Evolutionary conservation across 2,329 filamentous ascomycete species (phyloP).

Genomic region (Cercospora sesami): DNA sequence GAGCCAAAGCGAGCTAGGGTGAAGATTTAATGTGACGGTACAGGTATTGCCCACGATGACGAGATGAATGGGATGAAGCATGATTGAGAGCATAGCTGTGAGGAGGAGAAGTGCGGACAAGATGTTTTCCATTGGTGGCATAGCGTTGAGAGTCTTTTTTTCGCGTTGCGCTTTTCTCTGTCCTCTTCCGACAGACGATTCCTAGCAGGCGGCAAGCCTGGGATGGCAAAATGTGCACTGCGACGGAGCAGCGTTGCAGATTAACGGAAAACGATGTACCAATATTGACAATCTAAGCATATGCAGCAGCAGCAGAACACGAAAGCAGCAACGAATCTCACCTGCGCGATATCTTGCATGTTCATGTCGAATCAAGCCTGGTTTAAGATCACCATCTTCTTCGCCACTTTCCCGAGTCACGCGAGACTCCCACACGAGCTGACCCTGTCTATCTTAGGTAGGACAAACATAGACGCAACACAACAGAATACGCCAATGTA

Average conservation of each 20-base stretch:
- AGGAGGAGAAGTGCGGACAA: neutral
- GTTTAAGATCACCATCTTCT: neutral
- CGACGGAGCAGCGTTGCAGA: neutral
- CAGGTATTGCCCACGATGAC: neutral
- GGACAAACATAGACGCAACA: neutral
- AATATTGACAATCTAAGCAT: conserved; percentile 5
- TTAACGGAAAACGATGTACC: neutral
- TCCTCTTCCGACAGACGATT: neutral
- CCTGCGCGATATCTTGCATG: neutral
- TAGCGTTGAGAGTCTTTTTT: neutral
- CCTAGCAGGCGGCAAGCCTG: neutral
- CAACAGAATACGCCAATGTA: neutral
- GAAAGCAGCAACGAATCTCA: neutral
- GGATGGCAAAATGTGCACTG: neutral
- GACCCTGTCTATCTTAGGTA: neutral
- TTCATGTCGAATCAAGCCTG: neutral
- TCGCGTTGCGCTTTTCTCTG: neutral
- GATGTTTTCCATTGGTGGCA: neutral
- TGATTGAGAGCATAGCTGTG: neutral
- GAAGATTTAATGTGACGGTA: conserved; percentile 3
- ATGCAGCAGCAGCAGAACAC: neutral
- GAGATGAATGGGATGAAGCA: conserved; percentile 8
- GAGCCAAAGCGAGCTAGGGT: neutral
- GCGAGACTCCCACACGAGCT: neutral
- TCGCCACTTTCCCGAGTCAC: neutral